Evolutionary conservation across 768 basidiomycete genomes (phyloP), one percentile per base, ranked within the genome.

Genomic region (Kondoa subrosea): DNA sequence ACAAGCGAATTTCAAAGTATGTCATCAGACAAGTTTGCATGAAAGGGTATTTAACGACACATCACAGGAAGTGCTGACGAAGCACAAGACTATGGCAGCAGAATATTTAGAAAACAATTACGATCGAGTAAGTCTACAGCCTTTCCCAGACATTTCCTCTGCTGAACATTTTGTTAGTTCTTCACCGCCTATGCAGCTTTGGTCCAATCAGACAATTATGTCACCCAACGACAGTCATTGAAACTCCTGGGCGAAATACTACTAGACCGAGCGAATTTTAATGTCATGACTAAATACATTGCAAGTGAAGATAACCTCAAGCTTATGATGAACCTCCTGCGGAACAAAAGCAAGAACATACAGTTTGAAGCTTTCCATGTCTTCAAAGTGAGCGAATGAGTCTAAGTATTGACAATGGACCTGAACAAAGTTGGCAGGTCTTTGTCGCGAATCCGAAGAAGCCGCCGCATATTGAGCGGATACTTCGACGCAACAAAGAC

Each of bases 391-490:
- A 17, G 31, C 31, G 59, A 34, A 40, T 29, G 3, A 17, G 2
- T 0, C 63, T 40, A 12, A 32, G 12, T 15, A 3, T 14, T 1
- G 1, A 1, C 29, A 30, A 12, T 56, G 15, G 21, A 12, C 14
- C 58, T 14, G 61, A 0, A 56, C 25, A 25, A 16, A 17, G 2
- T 2, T 0, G 16, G 15, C 70, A 88, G 90, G 89, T 99, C 16
- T 99, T 99, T 74, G 95, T 99, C 56, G 95, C 95, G 40, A 99
- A 99, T 76, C 95, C 95, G 31, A 95, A 95, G 85, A 99, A 99
- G 76, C 93, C 95, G 3, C 85, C 89, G 56, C 88, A 92, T 75
- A 95, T 99, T 69, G 91, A 92, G 74, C 79, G 78, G 50, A 99
- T 99, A 69, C 81, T 99, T 15, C 81, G 88, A 69, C 78, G 95